A percentile compares a stretch with the other conserved stretches of the same genome.
Evolutionary conservation across 2,329 filamentous ascomycete species (phyloP).

Genomic region (Fusarium nematophilum): DNA sequence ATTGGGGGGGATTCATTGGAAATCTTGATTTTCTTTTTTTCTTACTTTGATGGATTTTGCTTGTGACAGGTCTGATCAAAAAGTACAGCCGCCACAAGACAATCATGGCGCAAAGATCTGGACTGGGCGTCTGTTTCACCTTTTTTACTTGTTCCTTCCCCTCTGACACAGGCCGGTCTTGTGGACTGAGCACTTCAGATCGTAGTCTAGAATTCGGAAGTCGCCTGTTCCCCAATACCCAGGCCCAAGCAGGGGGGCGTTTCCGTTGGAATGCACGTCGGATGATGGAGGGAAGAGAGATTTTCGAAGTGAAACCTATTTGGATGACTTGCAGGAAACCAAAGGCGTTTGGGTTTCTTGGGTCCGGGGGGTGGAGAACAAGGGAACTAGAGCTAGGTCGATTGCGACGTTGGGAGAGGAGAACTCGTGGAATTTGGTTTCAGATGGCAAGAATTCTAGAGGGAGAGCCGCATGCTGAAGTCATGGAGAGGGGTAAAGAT

Average conservation of each 20-base stretch:
- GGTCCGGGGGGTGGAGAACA: conserved; percentile 2
- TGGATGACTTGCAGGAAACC: conserved; percentile 33
- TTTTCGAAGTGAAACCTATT: conserved; percentile 29
- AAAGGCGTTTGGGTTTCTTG: neutral
- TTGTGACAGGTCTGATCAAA: too few species aligned
- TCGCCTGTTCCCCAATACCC: too few species aligned
- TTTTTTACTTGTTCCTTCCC: too few species aligned
- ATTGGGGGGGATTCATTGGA: conserved; percentile 18
- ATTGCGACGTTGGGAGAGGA: conserved; percentile 12
- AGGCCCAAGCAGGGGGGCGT: too few species aligned
- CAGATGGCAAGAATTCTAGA: conserved; percentile 8
- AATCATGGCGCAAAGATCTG: neutral
- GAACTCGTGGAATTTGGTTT: conserved; percentile 34
- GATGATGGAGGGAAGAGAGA: neutral
- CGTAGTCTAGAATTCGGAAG: too few species aligned
- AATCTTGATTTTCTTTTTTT: neutral
- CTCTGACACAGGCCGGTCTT: too few species aligned
- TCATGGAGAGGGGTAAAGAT: neutral
- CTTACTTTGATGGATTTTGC: too few species aligned
- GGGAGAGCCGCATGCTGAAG: neutral
- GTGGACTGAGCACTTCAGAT: too few species aligned
- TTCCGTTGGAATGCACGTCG: conserved; percentile 19
- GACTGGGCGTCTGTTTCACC: conserved; percentile 23
- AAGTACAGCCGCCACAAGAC: too few species aligned
- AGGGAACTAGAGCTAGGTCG: neutral